These are phyloP conservation scores for Lignosus rhinocerotis DNA, from an alignment of 1,284 basidiomycete species.

Conservation along the genomic window DNA sequence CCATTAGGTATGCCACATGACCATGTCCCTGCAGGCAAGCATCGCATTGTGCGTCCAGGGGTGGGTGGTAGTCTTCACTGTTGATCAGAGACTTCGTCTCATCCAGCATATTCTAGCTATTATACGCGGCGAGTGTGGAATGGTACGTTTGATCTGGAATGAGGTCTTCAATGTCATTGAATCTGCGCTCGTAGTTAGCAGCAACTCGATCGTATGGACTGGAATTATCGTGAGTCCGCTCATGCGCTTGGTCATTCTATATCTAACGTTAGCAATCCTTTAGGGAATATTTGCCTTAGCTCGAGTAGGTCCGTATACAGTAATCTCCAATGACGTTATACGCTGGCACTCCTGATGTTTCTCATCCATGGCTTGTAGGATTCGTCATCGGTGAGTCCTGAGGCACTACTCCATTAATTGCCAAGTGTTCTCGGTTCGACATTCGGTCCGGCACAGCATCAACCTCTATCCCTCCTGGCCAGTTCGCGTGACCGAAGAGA, in stretches of 20 bases:
- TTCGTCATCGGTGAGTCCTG: conserved; percentile 17
- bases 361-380: background rate
- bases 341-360: background rate
- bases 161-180: background rate
- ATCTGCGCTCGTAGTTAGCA: conserved; percentile 10
- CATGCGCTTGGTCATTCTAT: background rate
- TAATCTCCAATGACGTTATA: background rate
- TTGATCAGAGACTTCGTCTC: background rate
- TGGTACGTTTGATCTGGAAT: conserved; percentile 1
- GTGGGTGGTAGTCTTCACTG: background rate
- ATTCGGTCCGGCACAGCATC: conserved; percentile 5
- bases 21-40: conserved; percentile 6
- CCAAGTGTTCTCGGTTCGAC: background rate
- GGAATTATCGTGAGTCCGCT: conserved; percentile 14
- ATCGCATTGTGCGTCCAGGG: conserved; percentile 23
- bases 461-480: conserved; percentile 16
- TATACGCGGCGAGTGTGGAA: conserved; percentile 23
- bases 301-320: conserved; percentile 14
- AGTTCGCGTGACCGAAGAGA: conserved; percentile 2
- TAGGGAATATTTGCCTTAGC: conserved; percentile 19
- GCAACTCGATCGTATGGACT: conserved; percentile 15
- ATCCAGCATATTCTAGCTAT: conserved; percentile 6
- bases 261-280: background rate
- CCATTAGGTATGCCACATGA: background rate
- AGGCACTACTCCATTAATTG: background rate